phyloP scores from a whole-genome alignment of 2,329 filamentous ascomycete species.

The Arthrobotrys conoides region DNA sequence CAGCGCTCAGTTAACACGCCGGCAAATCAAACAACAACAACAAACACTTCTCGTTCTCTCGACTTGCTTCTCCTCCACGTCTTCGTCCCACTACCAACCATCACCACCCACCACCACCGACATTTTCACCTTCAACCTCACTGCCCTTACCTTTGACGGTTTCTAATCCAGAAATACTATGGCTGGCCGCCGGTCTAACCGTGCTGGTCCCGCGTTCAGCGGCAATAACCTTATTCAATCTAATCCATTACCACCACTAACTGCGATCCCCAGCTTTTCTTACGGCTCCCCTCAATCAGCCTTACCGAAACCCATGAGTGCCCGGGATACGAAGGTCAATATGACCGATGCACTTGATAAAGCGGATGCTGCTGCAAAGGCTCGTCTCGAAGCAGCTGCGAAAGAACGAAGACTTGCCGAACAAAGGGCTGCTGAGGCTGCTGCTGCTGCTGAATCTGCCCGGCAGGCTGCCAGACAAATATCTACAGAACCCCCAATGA shows the following conservation, averaged over 20 bases:
- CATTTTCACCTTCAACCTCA: slow-evolving; percentile 14
- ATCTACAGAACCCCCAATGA: slow-evolving; percentile 23
- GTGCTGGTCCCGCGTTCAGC: slow-evolving; percentile 54
- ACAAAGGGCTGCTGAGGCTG: slow-evolving; percentile 38
- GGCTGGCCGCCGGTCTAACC: slow-evolving; percentile 41
- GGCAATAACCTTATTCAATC: slow-evolving; percentile 56
- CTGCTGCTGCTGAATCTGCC: slow-evolving; percentile 14
- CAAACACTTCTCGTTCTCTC: slow-evolving; percentile 30
- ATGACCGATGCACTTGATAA: slow-evolving; percentile 50
- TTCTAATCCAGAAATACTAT: slow-evolving; percentile 5
- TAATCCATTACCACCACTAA: slow-evolving; percentile 48
- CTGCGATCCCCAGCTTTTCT: slow-evolving; percentile 45
- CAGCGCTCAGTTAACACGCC: slow-evolving; percentile 24
- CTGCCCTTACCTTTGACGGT: neutral
- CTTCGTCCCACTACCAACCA: neutral
- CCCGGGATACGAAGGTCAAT: slow-evolving; percentile 39
- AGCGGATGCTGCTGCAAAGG: slow-evolving; percentile 47
- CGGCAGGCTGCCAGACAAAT: slow-evolving; percentile 24
- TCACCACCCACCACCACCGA: slow-evolving; percentile 5
- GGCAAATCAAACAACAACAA: slow-evolving; percentile 36
- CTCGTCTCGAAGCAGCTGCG: slow-evolving; percentile 57
- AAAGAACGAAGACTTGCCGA: slow-evolving; percentile 50
- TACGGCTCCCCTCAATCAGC: slow-evolving; percentile 50
- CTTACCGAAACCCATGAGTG: slow-evolving; percentile 39
- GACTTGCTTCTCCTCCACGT: slow-evolving; percentile 9